Evolutionary conservation across 2,329 filamentous ascomycete genomes (phyloP).

Genomic region (Alternaria incomplexa): DNA sequence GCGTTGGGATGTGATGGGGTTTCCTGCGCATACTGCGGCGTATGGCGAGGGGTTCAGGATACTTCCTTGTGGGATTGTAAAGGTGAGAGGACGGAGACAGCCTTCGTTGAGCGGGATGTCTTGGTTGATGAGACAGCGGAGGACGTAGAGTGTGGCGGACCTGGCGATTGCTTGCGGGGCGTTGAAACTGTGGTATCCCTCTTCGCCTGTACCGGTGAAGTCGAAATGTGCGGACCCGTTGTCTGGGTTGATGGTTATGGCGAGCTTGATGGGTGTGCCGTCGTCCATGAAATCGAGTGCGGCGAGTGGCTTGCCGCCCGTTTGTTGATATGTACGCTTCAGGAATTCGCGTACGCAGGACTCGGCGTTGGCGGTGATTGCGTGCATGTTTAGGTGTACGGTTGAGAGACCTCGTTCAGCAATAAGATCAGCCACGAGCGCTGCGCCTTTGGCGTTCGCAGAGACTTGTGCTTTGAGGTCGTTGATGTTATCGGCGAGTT

Average conservation of each 20-base stretch:
- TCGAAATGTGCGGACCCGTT: constrained; percentile 42
- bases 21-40: constrained; percentile 39
- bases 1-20: constrained; percentile 39
- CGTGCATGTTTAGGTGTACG: neutral
- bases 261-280: neutral
- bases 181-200: constrained; percentile 46
- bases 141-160: constrained; percentile 36
- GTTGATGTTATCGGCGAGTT: constrained; percentile 43
- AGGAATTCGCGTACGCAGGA: neutral
- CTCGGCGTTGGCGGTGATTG: neutral
- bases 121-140: constrained; percentile 37
- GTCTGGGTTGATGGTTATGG: neutral
- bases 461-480: constrained; percentile 47
- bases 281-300: neutral
- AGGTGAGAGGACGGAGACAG: constrained; percentile 34
- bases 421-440: constrained; percentile 46
- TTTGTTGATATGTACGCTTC: neutral
- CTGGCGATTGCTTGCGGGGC: constrained; percentile 48
- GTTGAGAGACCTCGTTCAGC: constrained; percentile 31
- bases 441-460: constrained; percentile 44
- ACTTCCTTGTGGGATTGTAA: constrained; percentile 33
- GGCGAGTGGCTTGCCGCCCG: neutral
- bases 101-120: constrained; percentile 46
- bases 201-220: constrained; percentile 49
- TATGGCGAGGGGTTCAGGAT: constrained; percentile 35